A percentile compares a stretch with the other conserved stretches of the same genome.
These are phyloP conservation scores for Rhodotorula sp. DNA, from an alignment of 1,284 basidiomycete species.

Conservation along the genomic window DNA sequence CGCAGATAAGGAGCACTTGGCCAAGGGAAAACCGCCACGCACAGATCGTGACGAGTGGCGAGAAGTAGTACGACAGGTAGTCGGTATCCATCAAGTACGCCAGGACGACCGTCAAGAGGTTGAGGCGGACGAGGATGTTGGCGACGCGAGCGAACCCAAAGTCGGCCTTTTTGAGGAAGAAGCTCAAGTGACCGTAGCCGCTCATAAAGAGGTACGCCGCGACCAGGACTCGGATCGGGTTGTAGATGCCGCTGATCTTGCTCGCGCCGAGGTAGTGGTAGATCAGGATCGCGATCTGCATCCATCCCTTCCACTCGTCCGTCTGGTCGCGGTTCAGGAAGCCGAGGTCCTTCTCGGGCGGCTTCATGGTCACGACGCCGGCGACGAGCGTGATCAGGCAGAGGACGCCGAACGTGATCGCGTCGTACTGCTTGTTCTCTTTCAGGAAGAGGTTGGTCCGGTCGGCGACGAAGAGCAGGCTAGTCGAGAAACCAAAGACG, in stretches of 20 bases:
- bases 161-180: conserved; percentile 81
- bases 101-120: conserved; percentile 73
- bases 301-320: conserved; percentile 87
- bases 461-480: conserved; percentile 72
- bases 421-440: conserved; percentile 77
- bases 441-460: conserved; percentile 78
- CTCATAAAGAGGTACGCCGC: conserved; percentile 75
- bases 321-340: conserved; percentile 86
- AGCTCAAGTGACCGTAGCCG: conserved; percentile 53
- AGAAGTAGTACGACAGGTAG: conserved; percentile 59
- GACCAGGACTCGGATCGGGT: conserved; percentile 79
- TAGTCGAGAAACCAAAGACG: conserved; percentile 64
- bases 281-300: conserved; percentile 84
- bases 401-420: conserved; percentile 65
- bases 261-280: conserved; percentile 87
- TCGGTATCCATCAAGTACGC: conserved; percentile 86
- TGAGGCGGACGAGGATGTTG: conserved; percentile 76
- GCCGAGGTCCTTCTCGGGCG: conserved; percentile 72
- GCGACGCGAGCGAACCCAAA: conserved; percentile 68
- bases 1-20: no score
- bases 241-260: conserved; percentile 83
- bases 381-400: conserved; percentile 58
- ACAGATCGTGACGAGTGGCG: conserved; percentile 51
- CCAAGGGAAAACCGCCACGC: neutral
- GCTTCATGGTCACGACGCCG: conserved; percentile 66